These are phyloP conservation scores for Pythium aquatile DNA, from an alignment of 352 stramenopile genomes.

Conservation along the genomic window DNA sequence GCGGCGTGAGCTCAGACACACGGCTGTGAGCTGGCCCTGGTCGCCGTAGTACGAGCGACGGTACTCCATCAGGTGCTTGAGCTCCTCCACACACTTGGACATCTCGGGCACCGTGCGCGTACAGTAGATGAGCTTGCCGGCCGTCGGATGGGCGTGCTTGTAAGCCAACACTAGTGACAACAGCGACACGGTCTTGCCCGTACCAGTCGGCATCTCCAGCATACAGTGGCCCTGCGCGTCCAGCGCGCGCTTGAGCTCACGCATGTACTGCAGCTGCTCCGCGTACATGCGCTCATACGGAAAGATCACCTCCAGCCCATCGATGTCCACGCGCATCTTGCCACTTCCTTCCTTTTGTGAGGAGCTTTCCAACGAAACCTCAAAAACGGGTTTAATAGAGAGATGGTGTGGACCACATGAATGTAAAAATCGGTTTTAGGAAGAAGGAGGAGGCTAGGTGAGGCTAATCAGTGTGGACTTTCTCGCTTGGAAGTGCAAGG, in stretches of 20 bases:
- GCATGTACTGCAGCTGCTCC: slow-evolving; percentile 99
- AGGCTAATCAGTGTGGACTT: neutral
- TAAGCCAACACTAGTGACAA: slow-evolving; percentile 95
- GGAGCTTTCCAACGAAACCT: neutral
- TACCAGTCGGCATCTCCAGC: slow-evolving; percentile 99
- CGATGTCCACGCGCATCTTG: slow-evolving; percentile 92
- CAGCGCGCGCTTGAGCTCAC: slow-evolving; percentile 96
- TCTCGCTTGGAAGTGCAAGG: too few species aligned
- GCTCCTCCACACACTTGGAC: slow-evolving; percentile 97
- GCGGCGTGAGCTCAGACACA: slow-evolving; percentile 91
- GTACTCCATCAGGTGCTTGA: slow-evolving; percentile 94
- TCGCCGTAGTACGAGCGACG: slow-evolving; percentile 61
- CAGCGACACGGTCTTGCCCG: slow-evolving; percentile 97
- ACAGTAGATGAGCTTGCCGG: slow-evolving; percentile 99
- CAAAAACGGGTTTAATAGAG: neutral
- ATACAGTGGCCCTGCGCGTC: slow-evolving; percentile 97
- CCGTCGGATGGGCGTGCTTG: slow-evolving; percentile 92
- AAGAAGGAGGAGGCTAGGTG: neutral
- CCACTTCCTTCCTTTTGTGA: neutral
- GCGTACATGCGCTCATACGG: slow-evolving; percentile 97
- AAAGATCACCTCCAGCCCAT: slow-evolving; percentile 98
- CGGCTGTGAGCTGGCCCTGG: slow-evolving; percentile 67
- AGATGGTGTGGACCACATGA: neutral
- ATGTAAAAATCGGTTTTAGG: neutral
- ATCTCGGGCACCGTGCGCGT: slow-evolving; percentile 99